Percentiles rank a stretch among this genome's conserved stretches.
These are phyloP conservation scores for Ogataea degrootiae DNA, from an alignment of 805 yeast genomes.

Conservation along the genomic window DNA sequence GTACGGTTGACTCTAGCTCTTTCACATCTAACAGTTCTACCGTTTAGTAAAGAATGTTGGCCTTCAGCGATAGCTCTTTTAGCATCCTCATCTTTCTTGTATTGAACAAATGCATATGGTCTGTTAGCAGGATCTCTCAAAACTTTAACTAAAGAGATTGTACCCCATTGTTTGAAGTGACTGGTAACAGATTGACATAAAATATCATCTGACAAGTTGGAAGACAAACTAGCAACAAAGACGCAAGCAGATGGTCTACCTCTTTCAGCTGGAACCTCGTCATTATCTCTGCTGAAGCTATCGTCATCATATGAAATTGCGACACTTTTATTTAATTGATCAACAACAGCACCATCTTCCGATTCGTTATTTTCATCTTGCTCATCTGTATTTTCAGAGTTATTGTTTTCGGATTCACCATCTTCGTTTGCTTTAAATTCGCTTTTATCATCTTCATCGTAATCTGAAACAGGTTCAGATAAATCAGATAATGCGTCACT, in stretches of 20 bases:
- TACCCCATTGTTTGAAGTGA: constrained; percentile 71
- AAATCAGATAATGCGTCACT: constrained; percentile 17
- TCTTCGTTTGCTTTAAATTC: constrained; percentile 6
- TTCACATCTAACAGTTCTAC: constrained; percentile 80
- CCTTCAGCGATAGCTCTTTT: constrained; percentile 61
- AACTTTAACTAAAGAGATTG: constrained; percentile 69
- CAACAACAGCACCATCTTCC: constrained; percentile 5
- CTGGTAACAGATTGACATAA: constrained; percentile 62
- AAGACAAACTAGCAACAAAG: constrained; percentile 81
- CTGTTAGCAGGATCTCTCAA: constrained; percentile 75
- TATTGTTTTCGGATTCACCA: background rate
- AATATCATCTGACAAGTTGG: constrained; percentile 63
- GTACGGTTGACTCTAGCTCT: constrained; percentile 90
- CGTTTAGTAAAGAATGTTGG: constrained; percentile 65
- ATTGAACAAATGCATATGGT: constrained; percentile 93
- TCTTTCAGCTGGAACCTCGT: constrained; percentile 21
- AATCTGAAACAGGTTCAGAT: constrained; percentile 14
- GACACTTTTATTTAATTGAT: background rate
- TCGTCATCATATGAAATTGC: constrained; percentile 15
- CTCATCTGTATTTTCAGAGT: background rate
- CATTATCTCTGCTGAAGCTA: constrained; percentile 13
- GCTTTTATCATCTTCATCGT: constrained; percentile 7
- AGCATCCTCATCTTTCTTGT: constrained; percentile 66
- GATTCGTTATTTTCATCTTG: constrained; percentile 1
- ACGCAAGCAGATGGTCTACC: constrained; percentile 84